phyloP scores from a whole-genome alignment of 1,284 basidiomycete genomes.

The Apiotrichum sp. region DNA sequence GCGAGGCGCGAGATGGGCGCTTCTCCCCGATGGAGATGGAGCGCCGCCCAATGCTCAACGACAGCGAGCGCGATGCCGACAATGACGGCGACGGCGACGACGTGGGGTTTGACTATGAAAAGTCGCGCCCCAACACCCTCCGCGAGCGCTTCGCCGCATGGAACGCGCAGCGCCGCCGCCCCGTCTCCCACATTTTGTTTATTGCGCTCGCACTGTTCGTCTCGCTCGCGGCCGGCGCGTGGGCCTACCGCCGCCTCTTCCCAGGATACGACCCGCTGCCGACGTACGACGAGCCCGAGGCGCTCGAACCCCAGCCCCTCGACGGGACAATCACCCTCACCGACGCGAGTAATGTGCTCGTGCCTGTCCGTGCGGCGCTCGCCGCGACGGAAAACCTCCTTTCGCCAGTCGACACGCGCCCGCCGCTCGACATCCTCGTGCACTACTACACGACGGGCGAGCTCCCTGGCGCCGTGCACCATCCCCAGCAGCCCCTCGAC shows the following conservation, averaged over 20 bases:
- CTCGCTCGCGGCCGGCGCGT: not conserved
- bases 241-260: not conserved
- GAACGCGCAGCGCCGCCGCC: too few species aligned
- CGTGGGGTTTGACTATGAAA: not conserved
- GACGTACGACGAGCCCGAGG: not conserved
- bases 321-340: constrained; percentile 1
- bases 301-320: not conserved
- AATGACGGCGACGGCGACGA: not conserved
- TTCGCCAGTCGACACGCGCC: constrained; percentile 12
- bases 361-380: constrained; percentile 4
- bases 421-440: constrained; percentile 13
- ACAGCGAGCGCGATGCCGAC: not conserved
- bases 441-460: constrained; percentile 19
- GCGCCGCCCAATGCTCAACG: not conserved
- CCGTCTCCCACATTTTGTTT: too few species aligned
- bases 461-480: not conserved
- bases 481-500: constrained; percentile 19
- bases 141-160: not conserved
- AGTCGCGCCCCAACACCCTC: not conserved
- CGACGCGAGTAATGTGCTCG: constrained; percentile 18
- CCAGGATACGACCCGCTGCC: not conserved
- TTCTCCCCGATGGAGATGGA: not conserved
- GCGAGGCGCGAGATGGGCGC: not conserved
- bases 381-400: constrained; percentile 9
- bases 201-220: too few species aligned